Evolutionary conservation across 305 asterid species (phyloP).

Genomic region (Plantago coronopus): DNA sequence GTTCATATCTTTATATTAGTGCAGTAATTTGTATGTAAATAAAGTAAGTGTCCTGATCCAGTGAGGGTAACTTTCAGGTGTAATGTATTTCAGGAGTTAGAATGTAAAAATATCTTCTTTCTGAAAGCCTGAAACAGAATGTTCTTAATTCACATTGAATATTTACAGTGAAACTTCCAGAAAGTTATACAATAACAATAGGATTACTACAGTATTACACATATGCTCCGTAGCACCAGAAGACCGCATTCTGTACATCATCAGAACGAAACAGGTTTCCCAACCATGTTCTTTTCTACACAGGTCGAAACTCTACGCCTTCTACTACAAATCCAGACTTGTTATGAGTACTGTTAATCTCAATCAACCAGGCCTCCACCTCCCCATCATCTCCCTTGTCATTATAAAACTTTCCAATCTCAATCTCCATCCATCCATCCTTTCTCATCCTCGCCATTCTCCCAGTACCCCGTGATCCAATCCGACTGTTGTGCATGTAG

Average conservation of each 20-base stretch:
- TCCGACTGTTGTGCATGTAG: constrained; percentile 20
- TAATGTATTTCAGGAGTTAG: not conserved
- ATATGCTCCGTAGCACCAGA: not conserved
- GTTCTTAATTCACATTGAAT: no score
- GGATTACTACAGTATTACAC: not conserved
- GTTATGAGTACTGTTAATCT: constrained; percentile 29
- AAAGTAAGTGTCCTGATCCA: not conserved
- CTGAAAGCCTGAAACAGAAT: no score
- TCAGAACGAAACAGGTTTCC: not conserved
- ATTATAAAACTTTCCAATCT: constrained; percentile 35
- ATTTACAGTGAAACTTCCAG: not conserved
- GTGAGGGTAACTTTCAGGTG: not conserved
- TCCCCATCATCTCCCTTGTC: constrained; percentile 26
- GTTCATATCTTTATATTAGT: not conserved
- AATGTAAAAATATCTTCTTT: no score
- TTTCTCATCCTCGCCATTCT: constrained; percentile 30
- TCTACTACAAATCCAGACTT: constrained; percentile 37
- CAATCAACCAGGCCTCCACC: constrained; percentile 49
- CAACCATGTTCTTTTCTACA: not conserved
- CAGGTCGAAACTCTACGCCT: constrained; percentile 42
- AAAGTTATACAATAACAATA: not conserved
- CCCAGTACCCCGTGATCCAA: constrained; percentile 26
- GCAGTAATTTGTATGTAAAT: not conserved
- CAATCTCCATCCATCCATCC: constrained; percentile 53
- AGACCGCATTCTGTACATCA: not conserved